Evolutionary conservation across 1,284 basidiomycete genomes (phyloP).

Genomic region (Irpex lacteus): DNA sequence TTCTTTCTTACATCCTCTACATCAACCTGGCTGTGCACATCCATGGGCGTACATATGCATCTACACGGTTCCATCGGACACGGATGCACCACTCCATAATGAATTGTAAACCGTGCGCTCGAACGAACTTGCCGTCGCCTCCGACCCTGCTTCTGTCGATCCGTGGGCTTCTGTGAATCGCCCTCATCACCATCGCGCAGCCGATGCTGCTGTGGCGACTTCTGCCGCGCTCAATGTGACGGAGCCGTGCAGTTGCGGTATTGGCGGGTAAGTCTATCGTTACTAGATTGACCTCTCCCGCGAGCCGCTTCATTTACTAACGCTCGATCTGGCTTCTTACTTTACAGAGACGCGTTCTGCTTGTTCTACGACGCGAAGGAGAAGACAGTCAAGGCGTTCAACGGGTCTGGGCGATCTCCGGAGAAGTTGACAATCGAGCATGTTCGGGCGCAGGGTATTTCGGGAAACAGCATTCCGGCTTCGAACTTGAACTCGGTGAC

Average conservation of each 20-base stretch:
- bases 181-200: constrained; percentile 27
- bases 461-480: constrained; percentile 63
- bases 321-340: no score
- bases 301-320: neutral
- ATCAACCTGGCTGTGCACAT: neutral
- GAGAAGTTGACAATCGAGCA: constrained; percentile 77
- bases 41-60: neutral
- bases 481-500: constrained; percentile 87
- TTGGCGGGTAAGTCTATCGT: constrained; percentile 59
- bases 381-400: constrained; percentile 79
- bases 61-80: neutral
- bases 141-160: neutral
- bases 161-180: neutral
- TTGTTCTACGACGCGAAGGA: constrained; percentile 85
- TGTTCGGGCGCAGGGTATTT: constrained; percentile 67
- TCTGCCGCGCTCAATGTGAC: constrained; percentile 89
- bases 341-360: constrained; percentile 82
- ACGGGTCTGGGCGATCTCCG: constrained; percentile 87
- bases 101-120: neutral
- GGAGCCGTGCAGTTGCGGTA: constrained; percentile 80
- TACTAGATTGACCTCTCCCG: neutral
- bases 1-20: neutral
- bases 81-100: neutral
- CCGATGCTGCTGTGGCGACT: constrained; percentile 76
- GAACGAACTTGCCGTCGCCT: neutral